Base-by-base conservation (phyloP, 768 basidiomycete species). In the Chalciporus pseudorubinellus region DNA sequence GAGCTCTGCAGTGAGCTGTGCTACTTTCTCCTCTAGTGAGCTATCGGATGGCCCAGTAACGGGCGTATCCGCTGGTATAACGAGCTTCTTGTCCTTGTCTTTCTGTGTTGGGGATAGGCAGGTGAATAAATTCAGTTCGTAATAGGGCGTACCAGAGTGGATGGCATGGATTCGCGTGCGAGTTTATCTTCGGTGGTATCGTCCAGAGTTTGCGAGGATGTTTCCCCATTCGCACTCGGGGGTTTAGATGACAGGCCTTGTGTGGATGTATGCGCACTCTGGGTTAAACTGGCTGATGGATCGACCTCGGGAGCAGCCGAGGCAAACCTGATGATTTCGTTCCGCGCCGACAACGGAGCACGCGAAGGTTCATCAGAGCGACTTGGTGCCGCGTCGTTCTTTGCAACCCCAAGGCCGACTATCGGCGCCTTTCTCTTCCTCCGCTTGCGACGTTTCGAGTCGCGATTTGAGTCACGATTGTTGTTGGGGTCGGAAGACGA, bases 1-100 rank as follows among this genome's bases (percentile, higher is more conserved):
- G 3, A 82, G 66, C 56, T 82, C 73, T 46, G 73, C 64, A 44
- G 71, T 77, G 33, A 83, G 69, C 48, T 70, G 70, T 14, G 68
- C 68, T 20, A 80, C 70, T 52, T 39, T 60, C 7, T 51, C 56
- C n/a, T 58, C 57, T 1, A 63, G 49, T 16, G 53, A 43, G 20
- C 34, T 12, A 42, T 50, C 42, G 3, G 49, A 40, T 16, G 47
- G 14, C 1, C 26, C 22, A 1, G 51, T 44, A 6, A n/a, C 16
- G n/a, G 49, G n/a, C 40, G 6, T 6, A 18, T 38, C 46, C 11
- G 3, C 31, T 14, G 44, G 18, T 18, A 29, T 26, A 12, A 21
- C 11, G 16, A 0, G 33, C 9, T 43, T 29, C 16, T 52, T 40
- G 43, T 42, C 48, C 16, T 52, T 40, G 43, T 42, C 48, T 22